These are phyloP conservation scores for Esteya vermicola DNA, from an alignment of 2,329 filamentous ascomycete species.

Conservation along the genomic window DNA sequence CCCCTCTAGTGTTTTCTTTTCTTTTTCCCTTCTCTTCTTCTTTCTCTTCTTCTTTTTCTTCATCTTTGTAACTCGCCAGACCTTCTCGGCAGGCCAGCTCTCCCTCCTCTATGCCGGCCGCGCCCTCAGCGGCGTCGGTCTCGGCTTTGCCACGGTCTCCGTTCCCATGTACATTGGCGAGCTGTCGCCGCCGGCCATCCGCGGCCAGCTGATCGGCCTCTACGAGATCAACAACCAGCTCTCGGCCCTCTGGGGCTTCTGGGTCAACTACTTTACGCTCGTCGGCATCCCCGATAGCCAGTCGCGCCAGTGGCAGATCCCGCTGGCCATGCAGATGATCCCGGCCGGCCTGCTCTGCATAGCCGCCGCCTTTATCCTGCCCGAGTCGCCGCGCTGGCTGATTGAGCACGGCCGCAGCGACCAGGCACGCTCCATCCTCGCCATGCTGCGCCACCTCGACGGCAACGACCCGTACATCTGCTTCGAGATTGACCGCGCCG, in stretches of 20 bases:
- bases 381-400: constrained; percentile 24
- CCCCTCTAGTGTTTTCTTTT: too few relatives aligned
- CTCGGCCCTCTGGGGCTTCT: constrained; percentile 34
- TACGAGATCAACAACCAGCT: constrained; percentile 20
- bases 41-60: neutral
- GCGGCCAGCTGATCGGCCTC: constrained; percentile 23
- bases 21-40: neutral
- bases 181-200: constrained; percentile 34
- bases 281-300: constrained; percentile 8
- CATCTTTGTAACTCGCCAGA: too few relatives aligned
- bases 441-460: constrained; percentile 21
- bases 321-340: constrained; percentile 26
- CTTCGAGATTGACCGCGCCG: neutral
- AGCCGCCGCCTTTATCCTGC: constrained; percentile 14
- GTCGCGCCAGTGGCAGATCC: constrained; percentile 24
- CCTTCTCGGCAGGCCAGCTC: neutral
- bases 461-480: constrained; percentile 50
- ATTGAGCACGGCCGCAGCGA: constrained; percentile 22
- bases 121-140: constrained; percentile 26
- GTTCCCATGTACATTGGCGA: constrained; percentile 46
- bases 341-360: constrained; percentile 17
- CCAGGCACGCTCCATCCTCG: constrained; percentile 23
- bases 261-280: constrained; percentile 10
- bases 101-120: constrained; percentile 4
- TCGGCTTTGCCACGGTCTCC: constrained; percentile 33